phyloP scores from a whole-genome alignment of 2,329 filamentous ascomycete species.

The Trichoderma citrinoviride region DNA sequence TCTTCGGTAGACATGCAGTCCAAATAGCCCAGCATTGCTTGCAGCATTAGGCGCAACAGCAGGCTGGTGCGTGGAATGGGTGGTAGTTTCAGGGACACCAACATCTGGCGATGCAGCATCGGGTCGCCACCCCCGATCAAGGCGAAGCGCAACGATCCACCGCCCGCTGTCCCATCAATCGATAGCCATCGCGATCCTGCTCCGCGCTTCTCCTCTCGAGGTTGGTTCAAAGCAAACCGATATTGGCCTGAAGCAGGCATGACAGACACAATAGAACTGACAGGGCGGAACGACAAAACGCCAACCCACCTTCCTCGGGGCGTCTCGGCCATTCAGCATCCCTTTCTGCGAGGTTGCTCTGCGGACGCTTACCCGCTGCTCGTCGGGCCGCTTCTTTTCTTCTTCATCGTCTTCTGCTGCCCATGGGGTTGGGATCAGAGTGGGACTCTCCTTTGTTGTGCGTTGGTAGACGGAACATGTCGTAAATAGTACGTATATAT shows the following conservation, averaged over 20 bases:
- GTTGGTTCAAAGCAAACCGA: not conserved
- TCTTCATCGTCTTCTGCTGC: not conserved
- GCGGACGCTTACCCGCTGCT: not conserved
- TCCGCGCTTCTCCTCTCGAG: not conserved
- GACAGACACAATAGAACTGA: not conserved
- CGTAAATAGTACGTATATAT: constrained; percentile 19
- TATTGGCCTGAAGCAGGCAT: not conserved
- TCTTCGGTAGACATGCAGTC: not conserved
- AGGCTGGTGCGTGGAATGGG: constrained; percentile 4
- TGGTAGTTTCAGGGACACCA: constrained; percentile 20
- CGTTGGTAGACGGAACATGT: constrained; percentile 7
- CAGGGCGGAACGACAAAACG: not conserved
- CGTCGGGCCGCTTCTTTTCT: not conserved
- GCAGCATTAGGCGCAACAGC: not conserved
- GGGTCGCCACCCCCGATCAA: constrained; percentile 7
- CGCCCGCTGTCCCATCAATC: not conserved
- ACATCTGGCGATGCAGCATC: constrained; percentile 11
- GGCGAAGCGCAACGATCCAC: not conserved
- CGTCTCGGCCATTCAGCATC: constrained; percentile 14
- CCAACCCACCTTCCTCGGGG: constrained; percentile 5
- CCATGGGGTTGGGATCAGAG: constrained; percentile 1
- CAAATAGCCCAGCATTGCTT: not conserved
- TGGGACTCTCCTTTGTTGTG: constrained; percentile 20
- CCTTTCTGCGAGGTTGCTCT: not conserved
- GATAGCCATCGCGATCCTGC: not conserved